Conservation (phyloP, 2,329 filamentous ascomycete genomes). For the Leptographium radiaticola region DNA sequence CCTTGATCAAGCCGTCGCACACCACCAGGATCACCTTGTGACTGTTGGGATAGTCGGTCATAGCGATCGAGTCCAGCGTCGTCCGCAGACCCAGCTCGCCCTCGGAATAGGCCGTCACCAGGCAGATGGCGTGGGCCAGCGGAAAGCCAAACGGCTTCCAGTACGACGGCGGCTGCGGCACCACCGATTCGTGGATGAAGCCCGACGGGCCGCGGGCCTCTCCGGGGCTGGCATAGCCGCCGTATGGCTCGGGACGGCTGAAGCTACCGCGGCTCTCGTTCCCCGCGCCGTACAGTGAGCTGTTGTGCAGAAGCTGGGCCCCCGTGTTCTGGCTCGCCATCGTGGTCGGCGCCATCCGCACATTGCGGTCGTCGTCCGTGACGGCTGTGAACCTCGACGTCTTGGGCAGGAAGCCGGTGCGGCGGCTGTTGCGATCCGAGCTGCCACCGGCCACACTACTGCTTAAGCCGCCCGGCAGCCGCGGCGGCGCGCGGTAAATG, state of each 20-base stretch:
- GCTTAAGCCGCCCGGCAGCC: slow-evolving; percentile 61
- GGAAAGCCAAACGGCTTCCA: slow-evolving; percentile 97
- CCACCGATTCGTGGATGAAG: slow-evolving; percentile 93
- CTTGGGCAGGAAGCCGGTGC: slow-evolving; percentile 79
- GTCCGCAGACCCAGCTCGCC: slow-evolving; percentile 85
- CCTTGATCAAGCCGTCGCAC: slow-evolving; percentile 96
- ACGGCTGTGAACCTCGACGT: slow-evolving; percentile 91
- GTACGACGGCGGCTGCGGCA: slow-evolving; percentile 89
- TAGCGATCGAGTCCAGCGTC: slow-evolving; percentile 89
- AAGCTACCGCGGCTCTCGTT: slow-evolving; percentile 55
- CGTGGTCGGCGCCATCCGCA: slow-evolving; percentile 59
- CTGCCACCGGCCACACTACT: slow-evolving; percentile 42
- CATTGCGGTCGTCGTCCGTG: slow-evolving; percentile 57
- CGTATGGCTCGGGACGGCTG: slow-evolving; percentile 45
- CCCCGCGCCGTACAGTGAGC: slow-evolving; percentile 55
- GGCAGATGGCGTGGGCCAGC: slow-evolving; percentile 80
- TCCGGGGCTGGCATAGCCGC: slow-evolving; percentile 36
- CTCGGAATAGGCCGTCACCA: slow-evolving; percentile 96
- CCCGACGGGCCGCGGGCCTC: slow-evolving; percentile 74
- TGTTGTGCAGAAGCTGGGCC: slow-evolving; percentile 57
- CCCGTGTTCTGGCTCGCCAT: slow-evolving; percentile 85
- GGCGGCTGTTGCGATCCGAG: slow-evolving; percentile 64
- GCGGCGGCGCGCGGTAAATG: slow-evolving; percentile 82
- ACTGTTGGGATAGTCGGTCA: slow-evolving; percentile 97
- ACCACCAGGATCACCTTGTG: slow-evolving; percentile 95